These are phyloP conservation scores for Hirsutella minnesotensis DNA, from an alignment of 2,329 filamentous ascomycete genomes.

Conservation along the genomic window DNA sequence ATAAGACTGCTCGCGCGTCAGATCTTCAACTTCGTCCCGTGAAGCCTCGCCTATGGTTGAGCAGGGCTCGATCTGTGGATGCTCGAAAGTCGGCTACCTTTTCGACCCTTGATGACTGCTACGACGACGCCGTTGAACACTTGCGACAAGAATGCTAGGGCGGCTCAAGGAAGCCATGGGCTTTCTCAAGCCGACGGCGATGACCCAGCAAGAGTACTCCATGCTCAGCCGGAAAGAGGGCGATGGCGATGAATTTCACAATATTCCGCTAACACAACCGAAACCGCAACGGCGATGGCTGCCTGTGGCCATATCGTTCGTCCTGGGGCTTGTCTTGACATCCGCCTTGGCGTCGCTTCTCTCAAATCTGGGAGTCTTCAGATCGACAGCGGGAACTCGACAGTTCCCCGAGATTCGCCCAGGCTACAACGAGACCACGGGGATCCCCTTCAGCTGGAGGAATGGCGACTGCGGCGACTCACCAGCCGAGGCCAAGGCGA, in stretches of 20 bases:
- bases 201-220: conserved; percentile 1
- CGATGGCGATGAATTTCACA: background rate
- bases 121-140: too few species aligned
- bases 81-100: too few species aligned
- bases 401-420: conserved; percentile 4
- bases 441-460: conserved; percentile 7
- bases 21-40: too few species aligned
- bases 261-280: background rate
- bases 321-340: conserved; percentile 1
- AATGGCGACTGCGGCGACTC: conserved; percentile 12
- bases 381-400: conserved; percentile 1
- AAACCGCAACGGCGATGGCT: conserved; percentile 1
- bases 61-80: too few species aligned
- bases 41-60: too few species aligned
- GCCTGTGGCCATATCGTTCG: conserved; percentile 1
- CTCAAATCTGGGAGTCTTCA: background rate
- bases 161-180: background rate
- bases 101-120: too few species aligned
- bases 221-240: conserved; percentile 1
- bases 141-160: background rate
- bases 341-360: background rate
- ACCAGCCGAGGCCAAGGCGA: conserved; percentile 5
- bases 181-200: background rate
- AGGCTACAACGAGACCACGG: conserved; percentile 6
- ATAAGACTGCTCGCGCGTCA: too few species aligned